Percentiles rank a stretch among this genome's conserved stretches.
Evolutionary conservation across 768 basidiomycete genomes (phyloP).

Genomic region (Brasilioporus rufonigricans): DNA sequence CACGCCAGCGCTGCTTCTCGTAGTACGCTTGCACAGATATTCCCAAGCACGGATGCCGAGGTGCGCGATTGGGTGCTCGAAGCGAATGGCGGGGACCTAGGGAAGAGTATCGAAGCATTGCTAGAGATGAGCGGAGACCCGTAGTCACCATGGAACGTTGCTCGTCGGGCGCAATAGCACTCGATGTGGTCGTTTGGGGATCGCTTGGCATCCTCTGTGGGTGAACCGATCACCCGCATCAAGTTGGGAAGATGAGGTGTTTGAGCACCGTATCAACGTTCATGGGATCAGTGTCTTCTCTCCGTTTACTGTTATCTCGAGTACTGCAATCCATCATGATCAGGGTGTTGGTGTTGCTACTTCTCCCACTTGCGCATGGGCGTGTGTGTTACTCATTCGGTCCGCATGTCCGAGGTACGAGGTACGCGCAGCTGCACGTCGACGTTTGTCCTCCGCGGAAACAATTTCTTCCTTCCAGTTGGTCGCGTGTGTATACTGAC

Average conservation of each 20-base stretch:
- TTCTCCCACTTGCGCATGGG: background rate
- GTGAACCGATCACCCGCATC: background rate
- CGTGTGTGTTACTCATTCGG: too few species aligned
- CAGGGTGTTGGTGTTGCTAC: background rate
- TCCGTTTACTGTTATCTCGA: background rate
- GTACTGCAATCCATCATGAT: background rate
- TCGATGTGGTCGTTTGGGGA: background rate
- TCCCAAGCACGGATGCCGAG: conserved; percentile 79
- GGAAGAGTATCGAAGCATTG: conserved; percentile 83
- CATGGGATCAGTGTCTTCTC: background rate
- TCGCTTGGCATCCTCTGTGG: too few species aligned
- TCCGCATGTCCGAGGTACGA: too few species aligned
- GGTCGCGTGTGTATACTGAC: too few species aligned
- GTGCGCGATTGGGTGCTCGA: conserved; percentile 88
- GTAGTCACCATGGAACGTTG: background rate
- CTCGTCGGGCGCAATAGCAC: background rate
- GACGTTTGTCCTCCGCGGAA: too few species aligned
- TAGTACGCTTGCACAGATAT: conserved; percentile 84
- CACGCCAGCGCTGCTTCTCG: conserved; percentile 67
- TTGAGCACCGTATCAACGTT: background rate
- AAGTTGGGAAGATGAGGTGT: background rate
- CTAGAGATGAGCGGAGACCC: conserved; percentile 62
- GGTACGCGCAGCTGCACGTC: too few species aligned
- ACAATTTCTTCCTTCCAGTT: too few species aligned
- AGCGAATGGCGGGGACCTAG: conserved; percentile 84